Conservation (phyloP, 768 basidiomycete genomes). For the Amanita phalloides region DNA sequence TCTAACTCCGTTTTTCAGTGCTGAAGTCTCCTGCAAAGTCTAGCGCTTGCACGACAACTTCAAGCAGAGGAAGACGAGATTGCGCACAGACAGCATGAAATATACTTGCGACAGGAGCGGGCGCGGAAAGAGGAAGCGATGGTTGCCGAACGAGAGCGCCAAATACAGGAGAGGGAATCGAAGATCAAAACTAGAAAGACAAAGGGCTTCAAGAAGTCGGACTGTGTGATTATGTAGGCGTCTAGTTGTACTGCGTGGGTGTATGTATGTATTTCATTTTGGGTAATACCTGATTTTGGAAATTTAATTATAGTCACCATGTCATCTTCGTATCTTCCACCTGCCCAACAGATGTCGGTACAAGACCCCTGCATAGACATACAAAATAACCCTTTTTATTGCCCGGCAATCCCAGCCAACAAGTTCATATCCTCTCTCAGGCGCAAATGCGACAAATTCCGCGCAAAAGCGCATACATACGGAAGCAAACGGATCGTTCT, state of each 20-base stretch:
- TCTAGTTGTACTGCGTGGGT: no score
- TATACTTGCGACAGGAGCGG: constrained; percentile 15
- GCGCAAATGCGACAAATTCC: constrained; percentile 13
- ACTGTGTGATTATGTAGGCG: constrained; percentile 49
- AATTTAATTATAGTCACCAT: neutral
- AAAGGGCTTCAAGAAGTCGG: constrained; percentile 31
- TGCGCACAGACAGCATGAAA: constrained; percentile 27
- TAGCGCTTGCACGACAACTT: constrained; percentile 60
- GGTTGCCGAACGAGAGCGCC: constrained; percentile 15
- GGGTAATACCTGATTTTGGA: neutral
- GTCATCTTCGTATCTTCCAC: neutral
- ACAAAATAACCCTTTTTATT: constrained; percentile 48
- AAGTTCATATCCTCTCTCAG: constrained; percentile 36
- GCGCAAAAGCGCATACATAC: constrained; percentile 8
- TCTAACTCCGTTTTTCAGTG: neutral
- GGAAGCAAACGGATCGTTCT: constrained; percentile 9
- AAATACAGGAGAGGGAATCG: constrained; percentile 18
- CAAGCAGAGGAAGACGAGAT: constrained; percentile 72
- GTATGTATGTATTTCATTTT: neutral
- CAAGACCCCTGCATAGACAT: constrained; percentile 21
- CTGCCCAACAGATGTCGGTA: neutral
- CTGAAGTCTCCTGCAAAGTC: constrained; percentile 26
- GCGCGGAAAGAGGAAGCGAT: constrained; percentile 13
- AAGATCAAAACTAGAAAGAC: constrained; percentile 16
- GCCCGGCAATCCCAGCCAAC: constrained; percentile 36